Conservation (phyloP, 2,329 filamentous ascomycete genomes). For the Fonsecaea nubica region DNA sequence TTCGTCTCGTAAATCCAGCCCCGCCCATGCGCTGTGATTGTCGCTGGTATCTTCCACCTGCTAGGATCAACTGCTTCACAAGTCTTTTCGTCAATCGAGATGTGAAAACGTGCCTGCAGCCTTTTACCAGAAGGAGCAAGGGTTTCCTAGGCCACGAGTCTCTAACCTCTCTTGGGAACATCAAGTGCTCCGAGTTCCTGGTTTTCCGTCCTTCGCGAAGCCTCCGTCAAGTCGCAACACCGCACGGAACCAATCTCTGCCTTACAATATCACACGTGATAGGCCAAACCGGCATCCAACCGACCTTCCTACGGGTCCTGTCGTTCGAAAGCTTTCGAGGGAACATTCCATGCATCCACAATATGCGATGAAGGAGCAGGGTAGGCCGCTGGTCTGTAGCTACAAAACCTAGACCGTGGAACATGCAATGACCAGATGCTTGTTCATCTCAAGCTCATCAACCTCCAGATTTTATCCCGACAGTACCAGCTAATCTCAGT, state of each 20-base stretch:
- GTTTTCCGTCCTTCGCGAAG: neutral
- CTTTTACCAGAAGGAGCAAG: neutral
- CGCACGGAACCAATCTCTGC: slow-evolving; percentile 11
- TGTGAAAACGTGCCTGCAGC: slow-evolving; percentile 4
- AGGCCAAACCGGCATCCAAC: neutral
- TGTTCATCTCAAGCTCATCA: neutral
- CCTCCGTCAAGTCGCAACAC: neutral
- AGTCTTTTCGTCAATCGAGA: neutral
- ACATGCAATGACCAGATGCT: neutral
- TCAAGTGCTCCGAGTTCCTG: neutral
- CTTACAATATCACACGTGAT: slow-evolving; percentile 16
- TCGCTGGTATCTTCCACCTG: neutral
- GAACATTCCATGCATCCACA: slow-evolving; percentile 3
- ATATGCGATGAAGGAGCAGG: slow-evolving; percentile 2
- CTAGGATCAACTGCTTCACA: neutral
- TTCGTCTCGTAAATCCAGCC: neutral
- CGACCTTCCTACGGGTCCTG: slow-evolving; percentile 1
- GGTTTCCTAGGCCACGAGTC: neutral
- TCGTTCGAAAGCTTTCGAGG: neutral
- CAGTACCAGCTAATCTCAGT: neutral
- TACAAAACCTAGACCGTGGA: slow-evolving; percentile 2
- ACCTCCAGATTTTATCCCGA: neutral
- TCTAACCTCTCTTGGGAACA: neutral
- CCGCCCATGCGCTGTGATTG: no score
- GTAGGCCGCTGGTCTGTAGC: neutral